Percentiles rank a stretch among this genome's conserved stretches.
phyloP scores from a whole-genome alignment of 2,329 filamentous ascomycete species.

The Monosporascus sp. region DNA sequence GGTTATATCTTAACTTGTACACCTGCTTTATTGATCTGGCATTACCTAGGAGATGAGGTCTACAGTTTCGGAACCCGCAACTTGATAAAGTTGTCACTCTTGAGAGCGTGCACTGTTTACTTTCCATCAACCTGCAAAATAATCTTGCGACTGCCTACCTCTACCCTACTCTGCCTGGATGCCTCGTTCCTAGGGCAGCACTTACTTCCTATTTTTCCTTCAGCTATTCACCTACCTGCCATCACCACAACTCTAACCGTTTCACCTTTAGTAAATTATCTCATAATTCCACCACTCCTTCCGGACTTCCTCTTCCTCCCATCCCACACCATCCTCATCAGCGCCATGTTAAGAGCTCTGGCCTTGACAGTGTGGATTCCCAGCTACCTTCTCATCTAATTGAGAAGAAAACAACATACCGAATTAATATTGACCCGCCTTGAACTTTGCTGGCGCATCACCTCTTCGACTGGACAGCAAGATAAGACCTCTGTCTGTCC shows the following conservation, averaged over 20 bases:
- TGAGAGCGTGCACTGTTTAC: too few species aligned
- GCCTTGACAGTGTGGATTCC: not conserved
- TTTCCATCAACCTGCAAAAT: too few species aligned
- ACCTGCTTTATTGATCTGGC: too few species aligned
- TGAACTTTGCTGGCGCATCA: not conserved
- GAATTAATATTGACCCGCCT: not conserved
- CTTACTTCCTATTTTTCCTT: not conserved
- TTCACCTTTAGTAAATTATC: not conserved
- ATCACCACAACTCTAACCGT: not conserved
- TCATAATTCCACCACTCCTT: not conserved
- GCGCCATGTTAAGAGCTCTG: conserved; percentile 1
- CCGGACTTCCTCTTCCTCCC: not conserved
- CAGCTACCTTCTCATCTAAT: not conserved
- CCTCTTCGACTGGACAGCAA: not conserved
- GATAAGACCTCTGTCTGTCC: not conserved
- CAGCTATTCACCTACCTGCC: not conserved
- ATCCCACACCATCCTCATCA: not conserved
- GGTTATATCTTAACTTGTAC: too few species aligned
- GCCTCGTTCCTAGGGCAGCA: not conserved
- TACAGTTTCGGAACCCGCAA: too few species aligned
- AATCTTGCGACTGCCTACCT: too few species aligned
- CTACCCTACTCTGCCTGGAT: too few species aligned
- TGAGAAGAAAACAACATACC: not conserved
- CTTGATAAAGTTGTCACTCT: too few species aligned
- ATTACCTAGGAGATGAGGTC: too few species aligned